Percentiles rank a stretch among this genome's conserved stretches.
These are phyloP conservation scores for Lonicera japonica DNA, from an alignment of 129 eudicot genomes.

Conservation along the genomic window DNA sequence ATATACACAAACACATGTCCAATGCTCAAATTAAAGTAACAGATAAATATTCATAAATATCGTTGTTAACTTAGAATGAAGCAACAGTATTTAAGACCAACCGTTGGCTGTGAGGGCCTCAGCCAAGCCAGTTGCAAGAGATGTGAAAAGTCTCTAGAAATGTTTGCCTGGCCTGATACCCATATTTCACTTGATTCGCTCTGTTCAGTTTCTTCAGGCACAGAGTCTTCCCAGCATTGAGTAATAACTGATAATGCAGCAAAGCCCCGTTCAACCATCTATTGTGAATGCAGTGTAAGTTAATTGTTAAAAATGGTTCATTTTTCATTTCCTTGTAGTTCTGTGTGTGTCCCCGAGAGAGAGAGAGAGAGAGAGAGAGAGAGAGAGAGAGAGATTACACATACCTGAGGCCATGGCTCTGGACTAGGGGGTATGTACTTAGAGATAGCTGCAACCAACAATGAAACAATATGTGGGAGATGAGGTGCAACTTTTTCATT, in stretches of 20 bases:
- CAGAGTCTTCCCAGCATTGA: conserved; percentile 59
- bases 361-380: too few relatives aligned
- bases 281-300: conserved; percentile 17
- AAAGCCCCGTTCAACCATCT: conserved; percentile 68
- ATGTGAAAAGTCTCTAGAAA: conserved; percentile 44
- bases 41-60: neutral
- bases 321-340: neutral
- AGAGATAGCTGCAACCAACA: conserved; percentile 40
- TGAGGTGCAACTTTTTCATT: conserved; percentile 52
- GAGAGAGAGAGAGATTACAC: neutral
- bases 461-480: conserved; percentile 43
- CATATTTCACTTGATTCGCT: conserved; percentile 20
- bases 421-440: conserved; percentile 44
- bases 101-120: conserved; percentile 33
- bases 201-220: conserved; percentile 37
- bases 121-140: conserved; percentile 69
- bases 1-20: too few relatives aligned
- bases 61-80: neutral
- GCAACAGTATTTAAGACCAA: conserved; percentile 20
- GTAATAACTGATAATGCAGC: conserved; percentile 58
- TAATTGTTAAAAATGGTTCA: neutral
- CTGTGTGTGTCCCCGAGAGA: neutral
- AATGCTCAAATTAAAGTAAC: too few relatives aligned
- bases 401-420: conserved; percentile 70
- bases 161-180: conserved; percentile 46